These are phyloP conservation scores for Mycena sanguinolenta DNA, from an alignment of 768 basidiomycete genomes.

Conservation along the genomic window DNA sequence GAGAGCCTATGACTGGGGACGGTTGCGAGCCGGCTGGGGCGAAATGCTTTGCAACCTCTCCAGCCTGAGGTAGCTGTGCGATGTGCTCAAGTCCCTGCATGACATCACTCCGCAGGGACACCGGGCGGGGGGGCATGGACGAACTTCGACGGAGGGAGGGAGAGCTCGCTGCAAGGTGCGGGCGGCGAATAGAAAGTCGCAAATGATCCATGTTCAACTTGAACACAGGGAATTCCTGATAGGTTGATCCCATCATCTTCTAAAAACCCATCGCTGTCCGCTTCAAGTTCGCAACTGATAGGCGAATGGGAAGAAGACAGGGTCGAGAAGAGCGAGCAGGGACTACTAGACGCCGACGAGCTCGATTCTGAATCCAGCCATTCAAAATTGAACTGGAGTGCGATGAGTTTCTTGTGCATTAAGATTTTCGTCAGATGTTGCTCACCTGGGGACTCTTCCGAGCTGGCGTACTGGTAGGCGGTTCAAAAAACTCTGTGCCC, in stretches of 20 bases:
- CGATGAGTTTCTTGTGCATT: too few species aligned
- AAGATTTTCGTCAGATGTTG: too few species aligned
- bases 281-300: conserved; percentile 14
- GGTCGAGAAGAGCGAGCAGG: conserved; percentile 4
- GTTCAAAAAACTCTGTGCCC: too few species aligned
- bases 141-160: neutral
- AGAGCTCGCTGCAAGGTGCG: neutral
- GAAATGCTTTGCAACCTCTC: too few species aligned
- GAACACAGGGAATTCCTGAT: too few species aligned
- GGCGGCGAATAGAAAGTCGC: neutral
- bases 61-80: too few species aligned
- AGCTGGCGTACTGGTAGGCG: conserved; percentile 1
- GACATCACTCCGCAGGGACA: neutral
- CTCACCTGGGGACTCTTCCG: neutral
- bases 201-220: too few species aligned
- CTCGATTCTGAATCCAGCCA: conserved; percentile 22
- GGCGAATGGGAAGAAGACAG: conserved; percentile 20
- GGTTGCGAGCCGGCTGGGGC: too few species aligned
- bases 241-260: neutral
- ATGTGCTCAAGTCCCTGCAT: conserved; percentile 3
- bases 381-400: neutral
- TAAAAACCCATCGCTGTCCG: neutral
- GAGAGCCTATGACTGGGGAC: too few species aligned
- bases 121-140: conserved; percentile 15
- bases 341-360: conserved; percentile 18